phyloP scores from a whole-genome alignment of 257 asterid species.

The Gardenia jasminoides region DNA sequence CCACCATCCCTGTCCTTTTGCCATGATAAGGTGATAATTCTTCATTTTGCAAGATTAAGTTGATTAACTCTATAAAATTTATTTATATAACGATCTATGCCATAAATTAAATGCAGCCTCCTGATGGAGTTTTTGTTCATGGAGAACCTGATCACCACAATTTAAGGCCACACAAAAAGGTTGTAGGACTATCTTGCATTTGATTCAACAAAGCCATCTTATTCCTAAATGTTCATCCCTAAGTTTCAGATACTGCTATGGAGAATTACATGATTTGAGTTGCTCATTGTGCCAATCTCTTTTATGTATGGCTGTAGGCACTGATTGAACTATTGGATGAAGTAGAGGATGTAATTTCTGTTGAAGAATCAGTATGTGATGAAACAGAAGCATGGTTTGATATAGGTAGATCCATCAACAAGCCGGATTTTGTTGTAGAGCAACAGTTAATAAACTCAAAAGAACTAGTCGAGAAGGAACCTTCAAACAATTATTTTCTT shows the following conservation, averaged over 20 bases:
- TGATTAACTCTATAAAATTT: conserved; percentile 13
- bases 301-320: conserved; percentile 47
- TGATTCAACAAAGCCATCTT: neutral
- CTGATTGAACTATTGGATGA: conserved; percentile 89
- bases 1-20: conserved; percentile 85
- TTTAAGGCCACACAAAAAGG: conserved; percentile 89
- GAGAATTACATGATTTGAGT: neutral
- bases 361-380: conserved; percentile 44
- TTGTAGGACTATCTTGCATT: conserved; percentile 32
- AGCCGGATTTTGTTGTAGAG: conserved; percentile 36
- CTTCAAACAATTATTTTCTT: conserved; percentile 51
- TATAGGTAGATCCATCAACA: conserved; percentile 31
- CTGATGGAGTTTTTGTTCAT: conserved; percentile 37
- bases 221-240: neutral
- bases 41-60: conserved; percentile 9
- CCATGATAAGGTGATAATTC: conserved; percentile 59
- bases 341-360: conserved; percentile 87
- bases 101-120: conserved; percentile 46
- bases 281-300: neutral
- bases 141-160: conserved; percentile 50
- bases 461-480: conserved; percentile 29
- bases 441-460: conserved; percentile 22
- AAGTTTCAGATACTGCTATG: neutral
- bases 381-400: conserved; percentile 32
- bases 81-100: conserved; percentile 23